A percentile compares a stretch with the other conserved stretches of the same genome.
phyloP scores from a whole-genome alignment of 2,329 filamentous ascomycete genomes.

The Lasiodiplodia theobromae region DNA sequence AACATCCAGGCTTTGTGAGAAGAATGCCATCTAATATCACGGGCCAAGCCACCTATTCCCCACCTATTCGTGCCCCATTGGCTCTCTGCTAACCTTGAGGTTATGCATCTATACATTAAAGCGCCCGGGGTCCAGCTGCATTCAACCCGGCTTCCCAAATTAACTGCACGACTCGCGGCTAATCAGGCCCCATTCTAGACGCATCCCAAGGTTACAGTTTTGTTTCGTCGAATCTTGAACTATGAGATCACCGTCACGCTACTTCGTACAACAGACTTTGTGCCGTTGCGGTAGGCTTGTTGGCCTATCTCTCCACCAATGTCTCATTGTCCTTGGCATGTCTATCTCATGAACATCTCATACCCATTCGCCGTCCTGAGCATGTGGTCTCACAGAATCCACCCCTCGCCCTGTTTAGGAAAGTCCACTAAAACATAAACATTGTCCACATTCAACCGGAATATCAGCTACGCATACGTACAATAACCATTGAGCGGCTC shows the following conservation, averaged over 20 bases:
- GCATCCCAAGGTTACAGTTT: conserved; percentile 2
- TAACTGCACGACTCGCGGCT: conserved; percentile 18
- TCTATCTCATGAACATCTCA: neutral
- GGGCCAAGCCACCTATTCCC: neutral
- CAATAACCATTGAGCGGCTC: neutral
- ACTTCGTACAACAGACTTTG: too few species aligned
- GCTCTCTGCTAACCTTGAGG: neutral
- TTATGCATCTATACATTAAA: conserved; percentile 14
- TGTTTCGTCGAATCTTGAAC: neutral
- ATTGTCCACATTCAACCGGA: neutral
- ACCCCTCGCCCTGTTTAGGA: neutral
- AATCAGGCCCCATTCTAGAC: conserved; percentile 1
- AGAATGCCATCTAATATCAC: neutral
- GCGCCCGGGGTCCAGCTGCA: neutral
- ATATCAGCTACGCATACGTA: neutral
- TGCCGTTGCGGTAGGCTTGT: neutral
- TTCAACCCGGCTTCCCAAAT: conserved; percentile 19
- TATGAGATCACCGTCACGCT: neutral
- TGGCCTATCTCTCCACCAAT: neutral
- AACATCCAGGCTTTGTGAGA: neutral
- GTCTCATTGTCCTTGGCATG: too few species aligned
- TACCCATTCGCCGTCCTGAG: neutral
- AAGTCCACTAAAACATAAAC: too few species aligned
- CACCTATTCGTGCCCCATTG: neutral
- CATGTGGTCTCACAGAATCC: neutral